Evolutionary conservation across 257 asterid genomes (phyloP).

Genomic region (Paulownia fortunei): DNA sequence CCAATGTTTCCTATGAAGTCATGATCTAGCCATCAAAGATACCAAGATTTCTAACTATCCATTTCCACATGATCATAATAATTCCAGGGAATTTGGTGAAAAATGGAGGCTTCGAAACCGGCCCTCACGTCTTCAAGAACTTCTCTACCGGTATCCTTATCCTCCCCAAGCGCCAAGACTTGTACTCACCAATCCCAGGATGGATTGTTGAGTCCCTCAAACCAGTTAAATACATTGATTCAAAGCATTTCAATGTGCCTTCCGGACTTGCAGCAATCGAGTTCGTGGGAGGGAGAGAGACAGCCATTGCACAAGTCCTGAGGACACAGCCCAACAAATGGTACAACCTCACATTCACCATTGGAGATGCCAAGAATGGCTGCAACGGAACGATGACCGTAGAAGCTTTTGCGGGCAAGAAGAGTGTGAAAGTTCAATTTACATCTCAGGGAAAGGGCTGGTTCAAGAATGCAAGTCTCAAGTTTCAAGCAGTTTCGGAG

Average conservation of each 20-base stretch:
- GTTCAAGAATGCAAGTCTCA: conserved; percentile 49
- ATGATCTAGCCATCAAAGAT: background rate
- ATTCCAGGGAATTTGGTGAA: conserved; percentile 65
- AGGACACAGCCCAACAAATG: conserved; percentile 49
- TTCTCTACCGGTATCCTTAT: conserved; percentile 77
- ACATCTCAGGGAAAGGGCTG: conserved; percentile 63
- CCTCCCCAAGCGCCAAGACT: conserved; percentile 62
- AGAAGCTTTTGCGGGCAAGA: conserved; percentile 61
- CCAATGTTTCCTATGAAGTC: background rate
- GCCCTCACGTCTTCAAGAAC: conserved; percentile 81
- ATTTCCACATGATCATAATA: background rate
- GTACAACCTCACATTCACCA: conserved; percentile 64
- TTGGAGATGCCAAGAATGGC: conserved; percentile 70
- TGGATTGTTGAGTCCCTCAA: conserved; percentile 74
- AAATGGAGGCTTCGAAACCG: conserved; percentile 76
- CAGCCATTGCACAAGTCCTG: conserved; percentile 65
- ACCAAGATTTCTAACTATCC: background rate
- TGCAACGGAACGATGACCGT: conserved; percentile 72
- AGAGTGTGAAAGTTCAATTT: conserved; percentile 42
- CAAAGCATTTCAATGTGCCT: conserved; percentile 73
- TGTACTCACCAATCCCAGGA: conserved; percentile 70
- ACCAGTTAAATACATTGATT: conserved; percentile 70
- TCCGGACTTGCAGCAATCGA: conserved; percentile 69
- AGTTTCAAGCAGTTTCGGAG: conserved; percentile 51
- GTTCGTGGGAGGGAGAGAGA: conserved; percentile 79